Evolutionary conservation across 2,329 filamentous ascomycete genomes (phyloP).

Genomic region (Ophiostoma pallidulum): DNA sequence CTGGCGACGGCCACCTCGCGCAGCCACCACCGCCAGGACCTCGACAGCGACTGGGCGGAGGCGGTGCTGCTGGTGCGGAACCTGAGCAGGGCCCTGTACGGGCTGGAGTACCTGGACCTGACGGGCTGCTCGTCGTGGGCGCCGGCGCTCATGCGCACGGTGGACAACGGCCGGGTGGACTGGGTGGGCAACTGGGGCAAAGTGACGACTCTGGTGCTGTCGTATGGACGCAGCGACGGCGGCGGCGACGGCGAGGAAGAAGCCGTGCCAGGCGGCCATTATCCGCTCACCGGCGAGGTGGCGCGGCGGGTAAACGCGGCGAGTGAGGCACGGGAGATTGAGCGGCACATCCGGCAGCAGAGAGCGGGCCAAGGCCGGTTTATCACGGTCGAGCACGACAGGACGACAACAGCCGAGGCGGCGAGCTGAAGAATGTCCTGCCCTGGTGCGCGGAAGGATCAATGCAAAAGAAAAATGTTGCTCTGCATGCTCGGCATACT

Average conservation of each 20-base stretch:
- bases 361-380: constrained; percentile 17
- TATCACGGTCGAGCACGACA: constrained; percentile 16
- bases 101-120: constrained; percentile 51
- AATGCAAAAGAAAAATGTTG: no score
- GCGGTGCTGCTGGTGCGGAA: constrained; percentile 45
- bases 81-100: constrained; percentile 45
- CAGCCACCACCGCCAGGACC: constrained; percentile 45
- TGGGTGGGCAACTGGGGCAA: constrained; percentile 32
- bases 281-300: constrained; percentile 4
- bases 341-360: constrained; percentile 16
- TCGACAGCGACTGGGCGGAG: constrained; percentile 52
- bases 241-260: background rate
- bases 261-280: no score
- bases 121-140: constrained; percentile 51
- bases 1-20: constrained; percentile 36
- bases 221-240: constrained; percentile 4
- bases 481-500: no score
- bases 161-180: constrained; percentile 40
- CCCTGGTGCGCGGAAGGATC: no score
- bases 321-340: constrained; percentile 11
- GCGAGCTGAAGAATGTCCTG: no score
- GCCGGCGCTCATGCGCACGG: constrained; percentile 33
- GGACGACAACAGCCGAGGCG: background rate
- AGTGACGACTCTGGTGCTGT: constrained; percentile 16
- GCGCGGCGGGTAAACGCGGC: constrained; percentile 8